Conservation (phyloP, 2,329 filamentous ascomycete genomes). For the Ilyonectria robusta region DNA sequence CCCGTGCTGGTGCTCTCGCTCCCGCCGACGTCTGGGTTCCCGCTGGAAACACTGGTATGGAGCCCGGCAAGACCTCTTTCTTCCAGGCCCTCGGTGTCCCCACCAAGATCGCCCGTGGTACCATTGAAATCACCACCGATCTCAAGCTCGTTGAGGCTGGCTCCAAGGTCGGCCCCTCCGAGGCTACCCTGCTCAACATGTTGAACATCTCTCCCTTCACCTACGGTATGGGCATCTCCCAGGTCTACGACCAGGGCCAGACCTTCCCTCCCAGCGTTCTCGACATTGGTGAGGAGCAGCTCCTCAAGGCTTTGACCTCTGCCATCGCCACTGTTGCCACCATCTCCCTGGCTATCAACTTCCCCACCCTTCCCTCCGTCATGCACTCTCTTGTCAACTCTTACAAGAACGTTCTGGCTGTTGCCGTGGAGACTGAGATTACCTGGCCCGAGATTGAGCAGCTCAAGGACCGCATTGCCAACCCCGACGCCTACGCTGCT, state of each 20-base stretch:
- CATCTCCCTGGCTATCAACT: slow-evolving; percentile 93
- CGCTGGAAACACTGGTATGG: slow-evolving; percentile 99
- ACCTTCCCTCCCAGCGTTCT: slow-evolving; percentile 88
- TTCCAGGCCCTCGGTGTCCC: slow-evolving; percentile 99
- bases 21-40: slow-evolving; percentile 95
- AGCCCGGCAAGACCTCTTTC: slow-evolving; percentile 99
- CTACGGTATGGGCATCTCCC: slow-evolving; percentile 95
- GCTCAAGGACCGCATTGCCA: slow-evolving; percentile 99
- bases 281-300: slow-evolving; percentile 95
- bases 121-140: slow-evolving; percentile 99
- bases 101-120: slow-evolving; percentile 99
- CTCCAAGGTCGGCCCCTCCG: slow-evolving; percentile 96
- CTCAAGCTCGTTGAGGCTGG: slow-evolving; percentile 97
- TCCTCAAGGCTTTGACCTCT: slow-evolving; percentile 84
- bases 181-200: slow-evolving; percentile 99
- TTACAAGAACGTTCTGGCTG: slow-evolving; percentile 96
- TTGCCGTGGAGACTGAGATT: slow-evolving; percentile 91
- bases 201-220: slow-evolving; percentile 99
- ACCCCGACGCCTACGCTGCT: slow-evolving; percentile 95
- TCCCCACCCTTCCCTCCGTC: slow-evolving; percentile 95
- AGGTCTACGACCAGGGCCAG: slow-evolving; percentile 99
- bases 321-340: slow-evolving; percentile 90
- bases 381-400: slow-evolving; percentile 96
- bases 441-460: slow-evolving; percentile 96
- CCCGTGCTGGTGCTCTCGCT: slow-evolving; percentile 96